These are phyloP conservation scores for Microdochium nivale DNA, from an alignment of 2,329 filamentous ascomycete genomes.

Conservation along the genomic window DNA sequence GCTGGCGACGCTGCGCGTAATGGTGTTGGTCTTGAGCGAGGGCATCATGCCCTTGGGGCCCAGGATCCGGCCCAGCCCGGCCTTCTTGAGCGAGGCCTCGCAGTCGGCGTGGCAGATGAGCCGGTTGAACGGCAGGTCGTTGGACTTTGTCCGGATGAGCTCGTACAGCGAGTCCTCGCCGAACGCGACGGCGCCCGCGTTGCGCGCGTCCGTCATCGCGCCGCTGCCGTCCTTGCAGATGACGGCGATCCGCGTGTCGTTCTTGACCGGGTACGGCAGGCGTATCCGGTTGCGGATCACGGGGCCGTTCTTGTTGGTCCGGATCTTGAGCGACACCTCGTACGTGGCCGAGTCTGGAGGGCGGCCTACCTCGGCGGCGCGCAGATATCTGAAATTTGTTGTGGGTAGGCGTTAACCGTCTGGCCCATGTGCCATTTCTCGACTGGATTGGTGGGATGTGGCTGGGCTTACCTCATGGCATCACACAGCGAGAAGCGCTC, in stretches of 20 bases:
- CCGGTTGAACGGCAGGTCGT: constrained; percentile 78
- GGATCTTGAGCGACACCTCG: constrained; percentile 76
- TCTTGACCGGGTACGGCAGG: constrained; percentile 83
- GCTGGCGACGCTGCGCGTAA: constrained; percentile 70
- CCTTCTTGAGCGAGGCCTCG: constrained; percentile 71
- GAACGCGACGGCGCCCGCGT: constrained; percentile 72
- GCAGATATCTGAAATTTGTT: constrained; percentile 50
- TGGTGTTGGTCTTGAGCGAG: constrained; percentile 76
- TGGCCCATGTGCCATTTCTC: too few species aligned
- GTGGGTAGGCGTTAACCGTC: not conserved
- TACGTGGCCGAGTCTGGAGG: constrained; percentile 72
- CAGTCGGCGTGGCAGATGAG: constrained; percentile 79
- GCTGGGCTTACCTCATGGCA: constrained; percentile 67
- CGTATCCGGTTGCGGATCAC: constrained; percentile 81
- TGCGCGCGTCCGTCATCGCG: constrained; percentile 62
- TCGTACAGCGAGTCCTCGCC: constrained; percentile 84
- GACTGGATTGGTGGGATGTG: not conserved
- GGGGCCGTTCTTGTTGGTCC: constrained; percentile 76
- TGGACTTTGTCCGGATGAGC: constrained; percentile 55
- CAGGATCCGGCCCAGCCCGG: constrained; percentile 69
- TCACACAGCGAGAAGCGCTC: constrained; percentile 78
- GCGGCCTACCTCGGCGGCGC: constrained; percentile 83
- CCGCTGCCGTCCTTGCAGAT: constrained; percentile 78
- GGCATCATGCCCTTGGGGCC: constrained; percentile 93
- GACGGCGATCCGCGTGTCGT: constrained; percentile 81